Evolutionary conservation across 2,329 filamentous ascomycete species (phyloP).

Genomic region (Venturia nashicola): DNA sequence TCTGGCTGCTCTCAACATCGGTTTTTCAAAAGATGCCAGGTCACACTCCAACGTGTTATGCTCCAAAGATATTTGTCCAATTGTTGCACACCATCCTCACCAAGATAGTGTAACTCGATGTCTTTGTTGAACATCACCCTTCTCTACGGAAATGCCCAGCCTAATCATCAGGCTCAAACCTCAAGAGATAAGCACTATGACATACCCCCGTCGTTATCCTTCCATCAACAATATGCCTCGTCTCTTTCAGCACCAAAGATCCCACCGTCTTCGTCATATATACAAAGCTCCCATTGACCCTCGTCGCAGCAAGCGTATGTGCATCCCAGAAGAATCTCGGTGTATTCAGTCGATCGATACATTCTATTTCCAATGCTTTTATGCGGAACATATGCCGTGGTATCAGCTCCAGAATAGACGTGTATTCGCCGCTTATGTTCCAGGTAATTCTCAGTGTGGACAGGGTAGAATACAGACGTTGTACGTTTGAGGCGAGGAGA

Average conservation of each 20-base stretch:
- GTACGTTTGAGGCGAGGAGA: neutral
- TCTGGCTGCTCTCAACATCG: neutral
- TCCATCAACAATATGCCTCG: neutral
- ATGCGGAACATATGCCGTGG: neutral
- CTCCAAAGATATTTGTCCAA: neutral
- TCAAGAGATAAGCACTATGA: neutral
- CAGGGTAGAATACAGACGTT: neutral
- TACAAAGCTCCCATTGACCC: neutral
- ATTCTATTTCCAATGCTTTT: neutral
- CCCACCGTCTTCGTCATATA: neutral
- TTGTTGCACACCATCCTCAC: neutral
- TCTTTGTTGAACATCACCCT: neutral
- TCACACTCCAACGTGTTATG: neutral
- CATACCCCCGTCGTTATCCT: neutral
- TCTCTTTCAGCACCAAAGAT: neutral
- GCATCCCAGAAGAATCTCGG: neutral
- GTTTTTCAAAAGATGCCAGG: neutral
- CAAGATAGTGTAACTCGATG: neutral
- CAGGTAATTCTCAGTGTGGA: neutral
- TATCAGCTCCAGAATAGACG: neutral
- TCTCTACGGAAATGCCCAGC: neutral
- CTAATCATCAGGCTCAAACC: neutral
- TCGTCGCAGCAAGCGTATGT: neutral
- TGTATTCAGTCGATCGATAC: neutral
- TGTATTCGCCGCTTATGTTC: slow-evolving; percentile 4